Evolutionary conservation across 352 stramenopile species (phyloP), one percentile per base, ranked within the genome.

Genomic region (Phytophthora cajani): DNA sequence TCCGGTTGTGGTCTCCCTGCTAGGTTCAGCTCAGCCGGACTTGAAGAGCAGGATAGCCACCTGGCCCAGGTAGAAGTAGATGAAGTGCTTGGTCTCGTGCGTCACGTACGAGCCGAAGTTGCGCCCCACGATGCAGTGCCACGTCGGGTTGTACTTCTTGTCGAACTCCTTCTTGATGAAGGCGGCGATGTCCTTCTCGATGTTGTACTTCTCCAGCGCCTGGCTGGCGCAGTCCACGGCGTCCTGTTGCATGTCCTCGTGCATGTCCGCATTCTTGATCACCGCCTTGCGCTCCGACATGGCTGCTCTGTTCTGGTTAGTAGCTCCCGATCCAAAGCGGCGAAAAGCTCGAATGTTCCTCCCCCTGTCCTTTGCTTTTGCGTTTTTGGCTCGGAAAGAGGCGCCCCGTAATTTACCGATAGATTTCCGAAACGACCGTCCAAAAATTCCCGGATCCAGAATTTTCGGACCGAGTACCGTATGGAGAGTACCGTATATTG

Each of bases 261-360:
- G 96, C 98, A 99, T 99, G 82, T 99, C 97, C 50, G 98, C 97
- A 87, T 99, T 99, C 85, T 99, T 99, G 78, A 99, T 99, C 50
- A 99, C 97, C n/a, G 98, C 97, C 87, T 99, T 99, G 85, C 96
- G 87, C 89, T 98, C 91, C 73, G 90, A 89, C 89, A 96, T 97
- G 62, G 65, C 53, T 63, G 14, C 42, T 5, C 42, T 49, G 42
- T 27, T 27, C 23, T 27, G 23, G 23, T 27, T 27, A 3, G 50
- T 62, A 71, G 50, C 52, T 61, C 30, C 58, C 65, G 58, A 64
- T 68, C 59, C 32, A 56, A 56, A 40, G 46, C 54, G 38, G 61
- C 61, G 53, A 68, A 78, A 75, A 76, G 64, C 47, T 68, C 60
- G 60, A 72, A 65, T 67, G 66, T 76, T 64, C 58, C 67, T 57